Evolutionary conservation across 148 eudicot genomes (phyloP), one percentile per base, ranked within the genome.

Genomic region (Pharnaceum exiguum): DNA sequence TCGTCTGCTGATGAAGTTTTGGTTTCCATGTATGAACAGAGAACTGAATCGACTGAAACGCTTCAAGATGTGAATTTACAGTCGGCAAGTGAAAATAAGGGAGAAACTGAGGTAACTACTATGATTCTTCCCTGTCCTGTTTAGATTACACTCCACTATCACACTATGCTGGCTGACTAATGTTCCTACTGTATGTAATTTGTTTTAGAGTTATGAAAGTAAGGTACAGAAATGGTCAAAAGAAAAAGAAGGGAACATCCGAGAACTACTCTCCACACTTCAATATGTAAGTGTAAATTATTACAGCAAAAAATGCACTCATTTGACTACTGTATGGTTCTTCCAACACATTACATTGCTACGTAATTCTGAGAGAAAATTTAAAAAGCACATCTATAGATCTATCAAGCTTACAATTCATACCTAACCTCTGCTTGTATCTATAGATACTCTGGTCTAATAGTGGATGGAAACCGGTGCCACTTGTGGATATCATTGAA

Each of bases 391-490:
- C 12, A 35, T 5, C 12, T 21, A 22, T 46, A 46, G 16, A 22
- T 24, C 2, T 22, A 21, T 10, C 5, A 12, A 22, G 27, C 24
- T 21, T 23, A 5, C 5, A 46, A 24, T 6, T 3, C 23, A 22
- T 4, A 6, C 21, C 24, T 4, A 15, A 4, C n/a, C 10, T 5
- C 23, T 15, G 13, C 1, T 2, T 7, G 8, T 38, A 9, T 7
- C 35, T 3, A 22, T 59, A 93, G 98, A 85, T 88, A 56, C 88
- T 93, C 68, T 93, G 96, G 98, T 66, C 78, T n/a, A 81, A 76
- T 27, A 85, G 98, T 60, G 98, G 98, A 61, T 93, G 98, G 98
- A 87, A 88, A 66, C 78, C 98, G 5, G 83, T 93, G 15, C 78
- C 98, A 9, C 82, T 93, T 12, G 86, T 79, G 47, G 84, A 85